These are phyloP conservation scores for Silene coronaria DNA, from an alignment of 179 eudicot genomes.

Conservation along the genomic window DNA sequence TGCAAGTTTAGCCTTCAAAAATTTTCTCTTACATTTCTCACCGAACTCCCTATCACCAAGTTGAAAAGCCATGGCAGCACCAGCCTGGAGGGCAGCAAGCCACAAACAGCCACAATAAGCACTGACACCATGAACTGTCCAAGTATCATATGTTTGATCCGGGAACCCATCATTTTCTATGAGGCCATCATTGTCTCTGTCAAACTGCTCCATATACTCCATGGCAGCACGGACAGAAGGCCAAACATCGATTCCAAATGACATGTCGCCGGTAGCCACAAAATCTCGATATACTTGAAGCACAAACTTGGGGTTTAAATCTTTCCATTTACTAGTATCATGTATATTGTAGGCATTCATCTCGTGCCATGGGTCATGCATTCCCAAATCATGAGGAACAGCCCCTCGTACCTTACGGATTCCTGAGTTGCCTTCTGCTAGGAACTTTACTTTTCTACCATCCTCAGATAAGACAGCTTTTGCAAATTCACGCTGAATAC, in stretches of 20 bases:
- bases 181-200: constrained; percentile 71
- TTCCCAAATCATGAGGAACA: constrained; percentile 93
- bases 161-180: constrained; percentile 98
- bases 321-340: constrained; percentile 97
- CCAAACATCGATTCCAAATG: constrained; percentile 93
- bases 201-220: constrained; percentile 93
- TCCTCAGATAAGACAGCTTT: constrained; percentile 85
- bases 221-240: constrained; percentile 96
- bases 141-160: constrained; percentile 92
- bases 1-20: constrained; percentile 54
- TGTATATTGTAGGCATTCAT: constrained; percentile 98
- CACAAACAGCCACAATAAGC: constrained; percentile 94
- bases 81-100: constrained; percentile 95
- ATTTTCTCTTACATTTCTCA: constrained; percentile 64
- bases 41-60: constrained; percentile 73
- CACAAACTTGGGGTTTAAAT: constrained; percentile 88
- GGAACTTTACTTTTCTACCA: constrained; percentile 65
- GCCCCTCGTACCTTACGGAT: constrained; percentile 91
- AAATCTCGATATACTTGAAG: constrained; percentile 95
- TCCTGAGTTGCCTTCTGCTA: constrained; percentile 87
- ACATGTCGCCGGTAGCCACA: constrained; percentile 76
- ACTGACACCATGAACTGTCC: constrained; percentile 97
- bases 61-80: constrained; percentile 84
- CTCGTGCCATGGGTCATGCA: constrained; percentile 97
- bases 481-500: constrained; percentile 93